phyloP scores from a whole-genome alignment of 2,329 filamentous ascomycete species.

The Aspergillus sp. region DNA sequence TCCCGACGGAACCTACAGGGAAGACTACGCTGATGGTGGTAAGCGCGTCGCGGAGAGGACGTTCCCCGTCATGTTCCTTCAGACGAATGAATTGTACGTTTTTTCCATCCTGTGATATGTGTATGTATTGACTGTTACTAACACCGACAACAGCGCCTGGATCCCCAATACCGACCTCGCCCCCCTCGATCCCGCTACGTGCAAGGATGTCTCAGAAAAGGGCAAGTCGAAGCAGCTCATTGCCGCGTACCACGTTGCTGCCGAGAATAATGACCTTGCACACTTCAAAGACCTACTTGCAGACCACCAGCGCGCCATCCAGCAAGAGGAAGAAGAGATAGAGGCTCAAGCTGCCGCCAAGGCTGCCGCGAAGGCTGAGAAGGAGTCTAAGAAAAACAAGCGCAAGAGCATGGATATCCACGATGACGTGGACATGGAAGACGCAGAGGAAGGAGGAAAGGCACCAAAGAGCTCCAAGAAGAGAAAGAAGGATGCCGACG shows the following conservation, averaged over 20 bases:
- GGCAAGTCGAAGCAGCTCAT: constrained; percentile 80
- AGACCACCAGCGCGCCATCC: constrained; percentile 60
- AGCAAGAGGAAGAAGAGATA: constrained; percentile 64
- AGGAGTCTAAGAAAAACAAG: constrained; percentile 52
- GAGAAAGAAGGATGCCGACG: constrained; percentile 72
- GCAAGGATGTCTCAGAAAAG: constrained; percentile 69
- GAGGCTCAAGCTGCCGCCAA: constrained; percentile 68
- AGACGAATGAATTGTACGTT: constrained; percentile 96
- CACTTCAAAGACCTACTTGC: constrained; percentile 81
- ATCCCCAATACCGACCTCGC: constrained; percentile 82
- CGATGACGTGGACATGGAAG: constrained; percentile 60
- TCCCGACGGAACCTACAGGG: constrained; percentile 82
- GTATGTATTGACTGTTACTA: constrained; percentile 14
- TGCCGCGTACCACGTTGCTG: constrained; percentile 78
- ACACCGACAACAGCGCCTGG: constrained; percentile 71
- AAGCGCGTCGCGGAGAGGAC: constrained; percentile 84
- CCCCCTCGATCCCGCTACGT: constrained; percentile 74
- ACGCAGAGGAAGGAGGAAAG: constrained; percentile 52
- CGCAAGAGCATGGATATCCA: constrained; percentile 57
- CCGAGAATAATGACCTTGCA: constrained; percentile 74
- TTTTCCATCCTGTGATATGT: constrained; percentile 12
- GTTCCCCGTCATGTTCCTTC: constrained; percentile 93
- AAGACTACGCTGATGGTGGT: constrained; percentile 84
- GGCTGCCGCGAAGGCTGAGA: constrained; percentile 56
- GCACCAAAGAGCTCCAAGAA: constrained; percentile 69